phyloP scores from a whole-genome alignment of 2,329 filamentous ascomycete species.

The Ilyonectria sp. region DNA sequence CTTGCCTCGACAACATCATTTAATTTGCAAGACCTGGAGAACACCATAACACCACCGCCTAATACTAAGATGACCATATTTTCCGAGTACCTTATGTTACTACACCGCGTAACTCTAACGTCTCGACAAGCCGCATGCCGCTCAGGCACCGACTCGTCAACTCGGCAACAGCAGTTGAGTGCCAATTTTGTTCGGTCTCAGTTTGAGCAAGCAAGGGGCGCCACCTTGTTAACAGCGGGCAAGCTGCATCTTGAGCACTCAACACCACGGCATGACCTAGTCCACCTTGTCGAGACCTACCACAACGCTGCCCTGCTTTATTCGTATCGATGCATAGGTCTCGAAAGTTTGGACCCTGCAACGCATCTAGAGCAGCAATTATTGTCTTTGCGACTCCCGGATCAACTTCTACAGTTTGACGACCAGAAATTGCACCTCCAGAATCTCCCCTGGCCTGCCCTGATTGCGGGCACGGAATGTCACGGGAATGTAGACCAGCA shows the following conservation, averaged over 20 bases:
- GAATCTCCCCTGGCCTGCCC: slow-evolving; percentile 8
- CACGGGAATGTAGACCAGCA: slow-evolving; percentile 1
- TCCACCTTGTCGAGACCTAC: slow-evolving; percentile 49
- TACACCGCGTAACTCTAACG: slow-evolving; percentile 31
- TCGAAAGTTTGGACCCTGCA: background rate
- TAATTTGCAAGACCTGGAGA: slow-evolving; percentile 40
- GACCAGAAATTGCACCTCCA: background rate
- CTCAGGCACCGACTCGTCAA: background rate
- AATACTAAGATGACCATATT: slow-evolving; percentile 45
- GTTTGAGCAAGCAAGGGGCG: slow-evolving; percentile 48
- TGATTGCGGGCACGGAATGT: slow-evolving; percentile 9
- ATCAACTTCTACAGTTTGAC: slow-evolving; percentile 2
- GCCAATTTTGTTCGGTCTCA: slow-evolving; percentile 19
- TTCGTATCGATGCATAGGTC: slow-evolving; percentile 46
- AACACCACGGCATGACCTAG: slow-evolving; percentile 42
- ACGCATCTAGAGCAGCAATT: background rate
- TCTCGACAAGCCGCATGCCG: slow-evolving; percentile 31
- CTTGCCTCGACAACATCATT: slow-evolving; percentile 40
- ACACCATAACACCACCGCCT: slow-evolving; percentile 39
- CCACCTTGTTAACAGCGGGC: slow-evolving; percentile 48
- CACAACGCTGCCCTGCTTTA: slow-evolving; percentile 49
- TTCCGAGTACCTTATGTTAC: slow-evolving; percentile 44
- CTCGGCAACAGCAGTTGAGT: background rate
- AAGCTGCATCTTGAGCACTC: slow-evolving; percentile 36
- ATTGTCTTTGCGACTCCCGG: background rate